A percentile compares a stretch with the other conserved stretches of the same genome.
These are phyloP conservation scores for Hypoxylon perforatum DNA, from an alignment of 495 filamentous ascomycete species.

Conservation along the genomic window DNA sequence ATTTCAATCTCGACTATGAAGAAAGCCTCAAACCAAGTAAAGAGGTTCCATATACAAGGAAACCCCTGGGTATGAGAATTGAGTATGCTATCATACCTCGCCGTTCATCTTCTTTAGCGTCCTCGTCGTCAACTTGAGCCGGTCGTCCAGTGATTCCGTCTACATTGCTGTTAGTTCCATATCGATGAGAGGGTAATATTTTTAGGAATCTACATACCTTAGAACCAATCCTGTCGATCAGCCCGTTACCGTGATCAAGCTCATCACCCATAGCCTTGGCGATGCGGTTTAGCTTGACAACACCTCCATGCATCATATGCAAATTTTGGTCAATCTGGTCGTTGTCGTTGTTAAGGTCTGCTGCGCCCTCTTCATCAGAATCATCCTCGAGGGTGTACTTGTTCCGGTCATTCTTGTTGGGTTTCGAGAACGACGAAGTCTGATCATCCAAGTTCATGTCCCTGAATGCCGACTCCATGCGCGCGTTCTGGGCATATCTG, in stretches of 20 bases:
- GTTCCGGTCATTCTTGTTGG: constrained; percentile 19
- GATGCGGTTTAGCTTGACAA: constrained; percentile 71
- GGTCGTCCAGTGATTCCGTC: constrained; percentile 49
- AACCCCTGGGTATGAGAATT: no score
- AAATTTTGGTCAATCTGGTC: constrained; percentile 75
- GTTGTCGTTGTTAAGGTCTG: constrained; percentile 76
- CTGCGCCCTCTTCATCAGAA: constrained; percentile 38
- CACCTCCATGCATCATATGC: constrained; percentile 48
- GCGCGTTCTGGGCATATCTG: constrained; percentile 68
- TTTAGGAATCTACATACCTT: constrained; percentile 65
- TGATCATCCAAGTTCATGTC: constrained; percentile 19
- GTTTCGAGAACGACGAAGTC: constrained; percentile 17
- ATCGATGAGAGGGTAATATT: not conserved
- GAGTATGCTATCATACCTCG: not conserved
- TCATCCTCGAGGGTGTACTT: constrained; percentile 47
- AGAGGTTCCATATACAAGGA: no score
- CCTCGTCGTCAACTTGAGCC: constrained; percentile 5
- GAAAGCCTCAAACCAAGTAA: no score
- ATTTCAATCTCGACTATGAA: no score
- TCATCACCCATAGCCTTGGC: constrained; percentile 77
- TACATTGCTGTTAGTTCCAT: constrained; percentile 36
- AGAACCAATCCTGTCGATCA: constrained; percentile 75
- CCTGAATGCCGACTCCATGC: constrained; percentile 37
- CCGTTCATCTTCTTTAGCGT: not conserved
- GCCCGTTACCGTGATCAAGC: constrained; percentile 77